These are phyloP conservation scores for Lycium barbarum DNA, from an alignment of 257 asterid genomes.

Conservation along the genomic window DNA sequence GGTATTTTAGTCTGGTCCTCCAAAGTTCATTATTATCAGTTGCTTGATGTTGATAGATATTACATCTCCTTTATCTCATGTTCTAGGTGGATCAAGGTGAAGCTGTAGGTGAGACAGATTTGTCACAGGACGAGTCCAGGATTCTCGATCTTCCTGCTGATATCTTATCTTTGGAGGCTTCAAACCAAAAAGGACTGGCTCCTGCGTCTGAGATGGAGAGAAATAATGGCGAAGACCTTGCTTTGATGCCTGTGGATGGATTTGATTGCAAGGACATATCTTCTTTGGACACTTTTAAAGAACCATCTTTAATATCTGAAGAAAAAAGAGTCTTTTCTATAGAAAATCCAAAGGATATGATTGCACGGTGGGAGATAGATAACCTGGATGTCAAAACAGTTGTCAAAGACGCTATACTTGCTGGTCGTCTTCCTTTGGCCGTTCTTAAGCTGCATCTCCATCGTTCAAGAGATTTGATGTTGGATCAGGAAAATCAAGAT, in stretches of 20 bases:
- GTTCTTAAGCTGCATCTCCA: slow-evolving; percentile 93
- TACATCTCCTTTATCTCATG: slow-evolving; percentile 30
- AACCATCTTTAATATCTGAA: slow-evolving; percentile 58
- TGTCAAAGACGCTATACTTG: slow-evolving; percentile 87
- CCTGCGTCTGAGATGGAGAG: slow-evolving; percentile 55
- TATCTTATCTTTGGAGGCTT: slow-evolving; percentile 46
- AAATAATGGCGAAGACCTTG: slow-evolving; percentile 56
- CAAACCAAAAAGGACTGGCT: slow-evolving; percentile 46
- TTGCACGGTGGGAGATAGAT: slow-evolving; percentile 91
- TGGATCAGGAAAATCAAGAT: slow-evolving; percentile 70
- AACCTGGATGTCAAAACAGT: slow-evolving; percentile 79
- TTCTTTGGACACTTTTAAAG: slow-evolving; percentile 48
- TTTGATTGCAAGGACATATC: slow-evolving; percentile 39
- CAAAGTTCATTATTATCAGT: slow-evolving; percentile 34
- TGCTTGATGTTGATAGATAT: slow-evolving; percentile 22
- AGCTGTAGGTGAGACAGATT: slow-evolving; percentile 46
- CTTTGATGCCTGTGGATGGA: slow-evolving; percentile 65
- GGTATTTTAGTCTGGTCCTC: slow-evolving; percentile 51
- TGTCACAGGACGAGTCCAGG: slow-evolving; percentile 61
- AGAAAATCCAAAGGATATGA: slow-evolving; percentile 92
- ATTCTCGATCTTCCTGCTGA: slow-evolving; percentile 54
- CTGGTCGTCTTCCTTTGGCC: slow-evolving; percentile 98
- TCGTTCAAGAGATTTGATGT: slow-evolving; percentile 56
- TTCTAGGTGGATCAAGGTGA: slow-evolving; percentile 63
- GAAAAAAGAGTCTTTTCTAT: slow-evolving; percentile 52